Evolutionary conservation across 495 filamentous ascomycete genomes (phyloP).

Genomic region (Penicillium taxi): DNA sequence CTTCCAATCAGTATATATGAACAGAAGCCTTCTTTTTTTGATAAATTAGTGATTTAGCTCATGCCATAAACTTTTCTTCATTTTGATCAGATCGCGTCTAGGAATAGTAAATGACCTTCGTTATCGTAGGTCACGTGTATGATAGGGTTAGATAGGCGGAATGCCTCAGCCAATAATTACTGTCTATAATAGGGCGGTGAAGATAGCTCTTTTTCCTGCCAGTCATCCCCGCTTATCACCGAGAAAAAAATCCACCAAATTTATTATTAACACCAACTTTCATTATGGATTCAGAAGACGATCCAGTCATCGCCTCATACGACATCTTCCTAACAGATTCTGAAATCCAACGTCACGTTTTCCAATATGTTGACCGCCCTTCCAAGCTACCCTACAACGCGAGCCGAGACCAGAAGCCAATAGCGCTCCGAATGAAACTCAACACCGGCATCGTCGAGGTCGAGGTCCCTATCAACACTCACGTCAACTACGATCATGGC

Average conservation of each 20-base stretch:
- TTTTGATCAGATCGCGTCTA: too few relatives aligned
- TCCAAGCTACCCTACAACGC: slow-evolving; percentile 49
- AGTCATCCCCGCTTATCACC: slow-evolving; percentile 11
- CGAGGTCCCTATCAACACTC: slow-evolving; percentile 59
- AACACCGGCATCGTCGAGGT: slow-evolving; percentile 63
- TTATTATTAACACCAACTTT: too few relatives aligned
- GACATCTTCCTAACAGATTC: slow-evolving; percentile 54
- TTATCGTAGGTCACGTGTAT: too few relatives aligned
- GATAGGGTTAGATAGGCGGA: too few relatives aligned
- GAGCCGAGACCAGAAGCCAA: slow-evolving; percentile 44
- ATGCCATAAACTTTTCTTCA: slow-evolving; percentile 9
- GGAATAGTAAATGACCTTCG: too few relatives aligned
- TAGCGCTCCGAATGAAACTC: slow-evolving; percentile 58
- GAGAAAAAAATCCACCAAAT: slow-evolving; percentile 7
- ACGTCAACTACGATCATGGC: slow-evolving; percentile 53
- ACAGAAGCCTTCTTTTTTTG: slow-evolving; percentile 19
- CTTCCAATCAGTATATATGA: too few relatives aligned
- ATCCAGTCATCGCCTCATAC: slow-evolving; percentile 53
- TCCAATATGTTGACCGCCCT: slow-evolving; percentile 58
- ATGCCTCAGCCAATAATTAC: too few relatives aligned
- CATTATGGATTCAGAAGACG: slow-evolving; percentile 30
- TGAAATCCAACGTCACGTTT: slow-evolving; percentile 47
- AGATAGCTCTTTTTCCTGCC: slow-evolving; percentile 11
- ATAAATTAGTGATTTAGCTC: slow-evolving; percentile 13
- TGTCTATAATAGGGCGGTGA: neutral